phyloP scores from a whole-genome alignment of 2,329 filamentous ascomycete species.

The Trichoderma sp. region DNA sequence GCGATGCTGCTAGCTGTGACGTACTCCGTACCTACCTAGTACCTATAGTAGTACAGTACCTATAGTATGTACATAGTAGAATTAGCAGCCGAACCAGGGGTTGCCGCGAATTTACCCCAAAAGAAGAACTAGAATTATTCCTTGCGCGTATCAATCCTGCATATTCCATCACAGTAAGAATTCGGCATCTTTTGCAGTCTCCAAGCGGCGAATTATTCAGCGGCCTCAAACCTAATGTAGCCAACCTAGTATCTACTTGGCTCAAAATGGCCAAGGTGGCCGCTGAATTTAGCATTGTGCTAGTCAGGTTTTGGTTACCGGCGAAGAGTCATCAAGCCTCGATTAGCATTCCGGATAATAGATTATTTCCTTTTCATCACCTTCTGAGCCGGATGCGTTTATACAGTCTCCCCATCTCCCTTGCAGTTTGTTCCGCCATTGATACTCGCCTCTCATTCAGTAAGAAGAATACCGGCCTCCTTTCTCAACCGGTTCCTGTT shows the following conservation, averaged over 20 bases:
- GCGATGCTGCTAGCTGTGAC: too few relatives aligned
- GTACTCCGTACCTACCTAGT: too few relatives aligned
- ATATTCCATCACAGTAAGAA: not conserved
- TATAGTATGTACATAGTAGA: too few relatives aligned
- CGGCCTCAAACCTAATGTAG: not conserved
- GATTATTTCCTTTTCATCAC: slow-evolving; percentile 2
- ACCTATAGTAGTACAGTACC: too few relatives aligned
- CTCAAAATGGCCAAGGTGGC: not conserved
- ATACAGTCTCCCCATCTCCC: not conserved
- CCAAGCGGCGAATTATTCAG: not conserved
- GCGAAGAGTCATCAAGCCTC: slow-evolving; percentile 2
- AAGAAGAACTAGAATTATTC: not conserved
- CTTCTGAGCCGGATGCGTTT: not conserved
- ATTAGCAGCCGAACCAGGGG: not conserved
- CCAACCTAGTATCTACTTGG: not conserved
- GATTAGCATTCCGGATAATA: not conserved
- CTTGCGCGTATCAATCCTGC: not conserved
- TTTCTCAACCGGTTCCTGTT: not conserved
- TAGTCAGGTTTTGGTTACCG: not conserved
- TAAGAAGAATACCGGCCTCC: not conserved
- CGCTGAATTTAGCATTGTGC: not conserved
- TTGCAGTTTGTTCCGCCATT: not conserved
- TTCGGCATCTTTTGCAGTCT: not conserved
- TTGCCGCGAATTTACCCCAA: not conserved
- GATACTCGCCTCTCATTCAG: not conserved